Evolutionary conservation across 2,329 filamentous ascomycete species (phyloP).

Genomic region (Cryoendolithus antarcticus): DNA sequence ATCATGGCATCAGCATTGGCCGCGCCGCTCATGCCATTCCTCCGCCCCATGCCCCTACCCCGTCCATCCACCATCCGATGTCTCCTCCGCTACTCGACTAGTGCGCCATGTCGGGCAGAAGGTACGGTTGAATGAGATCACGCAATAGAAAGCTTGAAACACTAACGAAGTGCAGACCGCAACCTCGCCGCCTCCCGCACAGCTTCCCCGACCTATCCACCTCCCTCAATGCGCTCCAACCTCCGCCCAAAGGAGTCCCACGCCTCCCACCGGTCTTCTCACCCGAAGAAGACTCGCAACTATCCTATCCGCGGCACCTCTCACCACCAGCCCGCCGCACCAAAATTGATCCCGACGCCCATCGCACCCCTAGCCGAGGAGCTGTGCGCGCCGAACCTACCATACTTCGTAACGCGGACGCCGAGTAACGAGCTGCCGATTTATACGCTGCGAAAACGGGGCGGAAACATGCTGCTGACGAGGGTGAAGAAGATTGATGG

Average conservation of each 20-base stretch:
- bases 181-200: conserved; percentile 23
- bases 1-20: conserved; percentile 22
- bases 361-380: conserved; percentile 14
- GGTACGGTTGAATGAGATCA: conserved; percentile 14
- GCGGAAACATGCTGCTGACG: conserved; percentile 64
- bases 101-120: conserved; percentile 14
- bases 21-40: conserved; percentile 26
- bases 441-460: conserved; percentile 61
- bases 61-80: conserved; percentile 24
- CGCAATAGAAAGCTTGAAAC: neutral
- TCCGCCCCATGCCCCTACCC: conserved; percentile 28
- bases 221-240: conserved; percentile 18
- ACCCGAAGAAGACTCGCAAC: conserved; percentile 21
- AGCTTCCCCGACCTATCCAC: conserved; percentile 21
- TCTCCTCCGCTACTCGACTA: conserved; percentile 30
- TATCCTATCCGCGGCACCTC: conserved; percentile 20
- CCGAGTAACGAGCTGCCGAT: conserved; percentile 59
- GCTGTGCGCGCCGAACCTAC: conserved; percentile 34
- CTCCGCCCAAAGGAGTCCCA: conserved; percentile 25
- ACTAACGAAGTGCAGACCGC: conserved; percentile 12
- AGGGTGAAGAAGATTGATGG: conserved; percentile 70
- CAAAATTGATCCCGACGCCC: conserved; percentile 15
- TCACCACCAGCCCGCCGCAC: conserved; percentile 10
- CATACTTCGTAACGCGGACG: conserved; percentile 64
- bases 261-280: conserved; percentile 22